Evolutionary conservation across 2,329 filamentous ascomycete species (phyloP), one percentile per base, ranked within the genome.

Genomic region (Furcasterigmium sp.): DNA sequence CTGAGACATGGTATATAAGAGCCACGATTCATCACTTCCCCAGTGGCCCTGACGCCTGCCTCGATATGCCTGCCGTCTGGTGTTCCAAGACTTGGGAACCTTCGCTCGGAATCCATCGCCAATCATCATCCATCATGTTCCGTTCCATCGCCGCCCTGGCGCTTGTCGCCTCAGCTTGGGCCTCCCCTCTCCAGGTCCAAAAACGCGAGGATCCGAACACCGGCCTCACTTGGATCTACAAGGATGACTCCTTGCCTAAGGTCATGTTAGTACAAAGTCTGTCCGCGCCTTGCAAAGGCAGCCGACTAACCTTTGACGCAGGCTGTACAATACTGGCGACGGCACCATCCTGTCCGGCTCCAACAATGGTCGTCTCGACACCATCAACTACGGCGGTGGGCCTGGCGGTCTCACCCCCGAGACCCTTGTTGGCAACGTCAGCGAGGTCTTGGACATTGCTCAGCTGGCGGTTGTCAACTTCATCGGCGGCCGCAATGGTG

Each of bases 331-430:
- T 37, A 50, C 56, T 0, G 50, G 50, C 5, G 37, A 25, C 8
- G 60, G 57, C 3, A 63, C 57, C 8, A 62, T 61, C 18, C 46
- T 63, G n/a, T 60, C 59, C 2, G 55, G 55, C n/a, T 64, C 59
- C 2, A 60, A 58, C 26, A 59, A 60, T 42, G 58, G 59, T 42
- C 52, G 57, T 4, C 48, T 63, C 1, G 60, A 64, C 37, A 63
- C 60, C 43, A 50, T 60, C 45, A 55, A 55, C 41, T 64, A 62
- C 29, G 59, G 57, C 21, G 41, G 43, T 13, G 56, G 56, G 1
- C 41, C 49, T 4, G 50, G 51, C 1, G 14, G 21, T 2, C 57
- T 56, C 2, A 61, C 55, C 0, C 47, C 50, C 2, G 18, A 51
- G 41, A 23, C 55, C 10, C 42, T 62, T 20, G 58, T 64, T 7